Evolutionary conservation across 2,329 filamentous ascomycete species (phyloP).

Genomic region (Fusarium heterosporum): DNA sequence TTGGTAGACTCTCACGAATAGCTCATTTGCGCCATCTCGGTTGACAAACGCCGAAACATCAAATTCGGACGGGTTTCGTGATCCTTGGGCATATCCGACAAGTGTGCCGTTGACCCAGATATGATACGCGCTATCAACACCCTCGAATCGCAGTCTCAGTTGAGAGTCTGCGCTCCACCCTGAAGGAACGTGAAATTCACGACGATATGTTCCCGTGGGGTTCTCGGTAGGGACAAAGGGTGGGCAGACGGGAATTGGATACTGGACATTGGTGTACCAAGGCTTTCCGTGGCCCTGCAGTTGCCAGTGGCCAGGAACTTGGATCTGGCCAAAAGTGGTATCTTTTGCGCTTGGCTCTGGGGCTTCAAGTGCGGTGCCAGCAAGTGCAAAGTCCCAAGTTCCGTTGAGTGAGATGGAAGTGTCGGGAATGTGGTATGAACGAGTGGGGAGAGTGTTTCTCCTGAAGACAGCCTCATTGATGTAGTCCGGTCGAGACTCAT

Average conservation of each 20-base stretch:
- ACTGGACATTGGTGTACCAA: conserved; percentile 76
- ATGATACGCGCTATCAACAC: conserved; percentile 78
- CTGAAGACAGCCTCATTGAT: conserved; percentile 64
- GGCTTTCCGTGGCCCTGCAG: conserved; percentile 74
- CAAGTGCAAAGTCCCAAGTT: conserved; percentile 67
- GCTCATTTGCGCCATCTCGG: conserved; percentile 59
- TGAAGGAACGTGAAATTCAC: conserved; percentile 64
- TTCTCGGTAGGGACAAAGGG: conserved; percentile 72
- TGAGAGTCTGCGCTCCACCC: conserved; percentile 62
- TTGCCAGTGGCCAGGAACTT: conserved; percentile 77
- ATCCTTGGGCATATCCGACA: conserved; percentile 76
- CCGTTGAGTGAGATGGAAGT: conserved; percentile 65
- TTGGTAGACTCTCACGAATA: conserved; percentile 76
- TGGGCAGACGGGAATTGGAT: conserved; percentile 73
- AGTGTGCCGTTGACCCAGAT: conserved; percentile 73
- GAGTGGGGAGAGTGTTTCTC: conserved; percentile 64
- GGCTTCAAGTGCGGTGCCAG: conserved; percentile 58
- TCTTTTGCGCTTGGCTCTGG: conserved; percentile 60
- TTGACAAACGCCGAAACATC: conserved; percentile 67
- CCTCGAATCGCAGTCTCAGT: conserved; percentile 75
- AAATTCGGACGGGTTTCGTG: conserved; percentile 76
- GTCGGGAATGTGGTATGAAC: conserved; percentile 65
- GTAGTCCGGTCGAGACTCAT: conserved; percentile 58
- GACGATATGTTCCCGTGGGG: conserved; percentile 72
- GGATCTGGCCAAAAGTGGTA: conserved; percentile 59